These are phyloP conservation scores for Candida tropicalis DNA, from an alignment of 1,139 yeast genomes.

Conservation along the genomic window DNA sequence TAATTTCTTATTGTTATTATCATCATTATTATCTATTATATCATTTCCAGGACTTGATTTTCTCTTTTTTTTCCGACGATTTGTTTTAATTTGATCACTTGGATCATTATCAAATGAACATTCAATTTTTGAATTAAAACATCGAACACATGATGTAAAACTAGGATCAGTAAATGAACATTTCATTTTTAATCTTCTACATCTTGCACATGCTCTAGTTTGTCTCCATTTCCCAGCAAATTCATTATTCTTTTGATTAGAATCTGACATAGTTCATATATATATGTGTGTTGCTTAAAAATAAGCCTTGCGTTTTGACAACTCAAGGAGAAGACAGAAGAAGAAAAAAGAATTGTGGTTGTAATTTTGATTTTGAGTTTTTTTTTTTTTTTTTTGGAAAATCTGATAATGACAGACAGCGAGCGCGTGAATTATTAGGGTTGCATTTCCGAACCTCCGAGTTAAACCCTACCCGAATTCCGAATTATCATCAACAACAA, in stretches of 20 bases:
- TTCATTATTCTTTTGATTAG: background rate
- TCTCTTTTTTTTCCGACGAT: conserved; percentile 14
- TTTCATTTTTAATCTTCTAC: conserved; percentile 57
- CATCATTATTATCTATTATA: background rate
- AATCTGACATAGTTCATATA: too few relatives aligned
- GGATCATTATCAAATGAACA: conserved; percentile 56
- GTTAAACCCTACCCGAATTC: too few relatives aligned
- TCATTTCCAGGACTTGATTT: background rate
- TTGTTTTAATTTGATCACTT: conserved; percentile 27
- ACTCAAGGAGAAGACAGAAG: too few relatives aligned
- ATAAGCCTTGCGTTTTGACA: too few relatives aligned
- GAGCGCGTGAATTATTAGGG: too few relatives aligned
- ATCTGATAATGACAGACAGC: too few relatives aligned
- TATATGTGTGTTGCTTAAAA: too few relatives aligned
- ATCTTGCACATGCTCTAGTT: conserved; percentile 57
- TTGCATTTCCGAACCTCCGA: too few relatives aligned
- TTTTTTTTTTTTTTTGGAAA: too few relatives aligned
- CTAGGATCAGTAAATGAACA: conserved; percentile 55
- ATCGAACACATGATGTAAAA: conserved; percentile 47
- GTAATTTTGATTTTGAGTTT: too few relatives aligned
- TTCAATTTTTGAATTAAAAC: conserved; percentile 43
- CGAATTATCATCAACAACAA: too few relatives aligned
- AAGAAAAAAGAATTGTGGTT: too few relatives aligned
- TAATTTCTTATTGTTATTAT: conserved; percentile 5
- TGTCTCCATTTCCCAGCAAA: conserved; percentile 45